Evolutionary conservation across 805 yeast genomes (phyloP), one percentile per base, ranked within the genome.

Genomic region (Sporopachydermia lactativora): DNA sequence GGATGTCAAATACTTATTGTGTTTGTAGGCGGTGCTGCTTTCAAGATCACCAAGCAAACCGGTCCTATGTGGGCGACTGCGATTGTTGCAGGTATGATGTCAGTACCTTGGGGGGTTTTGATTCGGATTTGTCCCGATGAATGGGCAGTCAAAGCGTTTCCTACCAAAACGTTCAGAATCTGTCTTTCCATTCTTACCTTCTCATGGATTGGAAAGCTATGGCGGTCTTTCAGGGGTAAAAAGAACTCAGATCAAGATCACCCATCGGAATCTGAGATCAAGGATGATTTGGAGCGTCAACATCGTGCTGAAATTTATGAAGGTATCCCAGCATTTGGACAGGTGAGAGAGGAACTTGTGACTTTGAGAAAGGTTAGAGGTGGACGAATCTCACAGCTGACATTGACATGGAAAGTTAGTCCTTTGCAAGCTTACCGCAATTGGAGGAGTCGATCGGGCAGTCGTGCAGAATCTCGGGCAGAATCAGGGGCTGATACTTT

Each of bases 21-120:
- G 97, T 82, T 77, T 60, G 89, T 84, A 47, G 99, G 99, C 41
- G 98, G 99, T 42, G 82, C 89, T 35, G 96, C 98, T 0, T 92
- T 92, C 61, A 75, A 88, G 4, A 70, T 88, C 47, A 74, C 73
- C 2, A 70, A 79, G 46, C 94, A 82, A 60, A 80, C 94, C 1
- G 81, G 81, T 4, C 75, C 75, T 1, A 76, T 78, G 81, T 94
- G 98, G 98, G 92, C 73, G 1, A 76, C 85, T 2, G 92, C 97
- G 0, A 60, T 89, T 3, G 52, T 81, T 18, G 75, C 94, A 61
- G 97, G 97, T 19, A 55, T 81, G 46, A 39, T 81, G 14, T 79
- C 95, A 13, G 61, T 92, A 35, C 96, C 97, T 0, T 70, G 75
- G 37, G 97, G 96, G 42, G 55, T 67, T 15, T 17, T 86, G 8